Base-by-base conservation (phyloP, 2,329 filamentous ascomycete species). In the Dryadomyces quercus-mongolicae region DNA sequence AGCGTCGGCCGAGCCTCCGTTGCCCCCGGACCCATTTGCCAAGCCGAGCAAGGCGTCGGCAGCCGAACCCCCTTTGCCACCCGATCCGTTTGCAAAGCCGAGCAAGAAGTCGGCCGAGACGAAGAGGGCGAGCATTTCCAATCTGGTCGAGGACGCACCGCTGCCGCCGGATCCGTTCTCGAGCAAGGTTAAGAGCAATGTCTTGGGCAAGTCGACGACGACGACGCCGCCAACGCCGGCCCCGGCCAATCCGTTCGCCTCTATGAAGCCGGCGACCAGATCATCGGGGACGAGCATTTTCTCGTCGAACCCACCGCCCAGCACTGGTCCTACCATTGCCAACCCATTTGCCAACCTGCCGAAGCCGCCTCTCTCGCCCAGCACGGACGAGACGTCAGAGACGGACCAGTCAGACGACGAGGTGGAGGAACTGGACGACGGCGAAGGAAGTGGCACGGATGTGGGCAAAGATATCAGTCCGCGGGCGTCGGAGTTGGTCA, bases 391-490 rank as follows among this genome's bases (percentile, higher is more conserved):
- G 36, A 40, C 49, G 3, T 58, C 57, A 1, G 54, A 60, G 34
- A 61, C 62, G 12, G 71, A 68, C 16, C 67, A 49, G 3, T 45
- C 67, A 4, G 67, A 64, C 7, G 67, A 68, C 15, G 70, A 71
- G 12, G 69, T 67, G 16, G 67, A 67, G 16, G 70, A 70, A 2
- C 71, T 65, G 13, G 70, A 70, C 21, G 44, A 74, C 2, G 76
- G 80, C 61, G 81, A 80, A 61, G 81, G 81, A 15, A 85, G 81
- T 57, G 82, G 80, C 22, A 73, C 84, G 50, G 81, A 85, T 64
- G 76, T 85, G 48, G 75, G 75, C n/a, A 80, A 83, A 61, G 81
- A 85, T 51, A 5, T 84, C 13, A 83, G 77, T 60, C 78, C 77
- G 20, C 72, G 68, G 7, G 71, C 72, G 15, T 69, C 57, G 3